Base-by-base conservation (phyloP, 2,329 filamentous ascomycete species). In the Penicillium olsonii region DNA sequence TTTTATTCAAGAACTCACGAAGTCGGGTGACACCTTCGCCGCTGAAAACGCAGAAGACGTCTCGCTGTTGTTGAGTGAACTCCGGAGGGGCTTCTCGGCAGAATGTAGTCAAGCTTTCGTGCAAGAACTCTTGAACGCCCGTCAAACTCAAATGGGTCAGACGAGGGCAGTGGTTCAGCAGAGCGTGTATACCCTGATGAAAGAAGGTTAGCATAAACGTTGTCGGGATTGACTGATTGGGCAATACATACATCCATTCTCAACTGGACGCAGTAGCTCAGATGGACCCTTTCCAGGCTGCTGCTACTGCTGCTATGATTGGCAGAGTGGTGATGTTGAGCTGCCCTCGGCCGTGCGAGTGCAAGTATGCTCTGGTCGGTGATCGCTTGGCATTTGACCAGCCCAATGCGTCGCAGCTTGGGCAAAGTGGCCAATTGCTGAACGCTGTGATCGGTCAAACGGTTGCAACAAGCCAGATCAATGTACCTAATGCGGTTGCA, bases 401-500 rank as follows among this genome's bases (percentile, higher is more conserved):
- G 75, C 1, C 94, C 94, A 53, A 99, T 96, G 31, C 94, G 82
- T 76, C 96, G 92, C 45, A 99, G 77, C 71, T 99, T 99, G 3
- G 94, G 94, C 5, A 99, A 80, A 12, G 84, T 84, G 5, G 94
- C 92, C 31, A 99, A 78, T 56, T 90, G 87, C 54, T 82, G 87
- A 14, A 99, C 87, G 18, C 92, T 96, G 10, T 81, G 79, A 62
- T 99, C 94, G 0, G 94, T 97, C 53, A 99, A 77, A 60, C 90
- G 86, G 12, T 82, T 83, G 71, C 94, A 99, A 74, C 94, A 97
- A n/a, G 94, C 94, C 37, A 99, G 77, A 67, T 99, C 94, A 56
- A 99, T 99, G 68, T 99, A 99, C 47, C 94, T 84, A 59, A 99
- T 97, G 19, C 94, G 84, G 64, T 92, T 97, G 77, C 94, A 99